These are phyloP conservation scores for Arctium minus DNA, from an alignment of 129 eudicot species.

Conservation along the genomic window DNA sequence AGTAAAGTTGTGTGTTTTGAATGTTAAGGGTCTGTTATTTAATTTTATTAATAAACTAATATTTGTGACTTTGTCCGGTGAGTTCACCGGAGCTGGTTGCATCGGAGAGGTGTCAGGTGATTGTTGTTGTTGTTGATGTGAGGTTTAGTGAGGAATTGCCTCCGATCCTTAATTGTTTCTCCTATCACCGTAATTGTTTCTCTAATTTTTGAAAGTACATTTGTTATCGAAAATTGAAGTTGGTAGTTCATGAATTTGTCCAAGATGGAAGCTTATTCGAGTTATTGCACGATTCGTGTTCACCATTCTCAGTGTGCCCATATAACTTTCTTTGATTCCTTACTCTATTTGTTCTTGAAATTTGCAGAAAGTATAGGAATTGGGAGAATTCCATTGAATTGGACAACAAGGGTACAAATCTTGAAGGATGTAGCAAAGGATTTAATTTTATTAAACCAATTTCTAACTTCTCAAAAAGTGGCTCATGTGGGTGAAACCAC, in stretches of 20 bases:
- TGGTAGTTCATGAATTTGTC: slow-evolving; percentile 53
- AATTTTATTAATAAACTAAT: no score
- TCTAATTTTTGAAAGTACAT: not conserved
- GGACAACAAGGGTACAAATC: slow-evolving; percentile 65
- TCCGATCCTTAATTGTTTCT: slow-evolving; percentile 90
- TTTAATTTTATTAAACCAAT: slow-evolving; percentile 46
- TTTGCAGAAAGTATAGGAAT: slow-evolving; percentile 50
- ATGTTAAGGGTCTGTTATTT: no score
- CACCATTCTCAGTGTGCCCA: not conserved
- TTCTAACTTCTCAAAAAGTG: slow-evolving; percentile 49
- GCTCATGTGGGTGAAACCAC: slow-evolving; percentile 42
- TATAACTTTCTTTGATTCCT: not conserved
- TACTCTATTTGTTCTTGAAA: not conserved
- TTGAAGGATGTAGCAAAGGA: slow-evolving; percentile 63
- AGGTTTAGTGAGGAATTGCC: slow-evolving; percentile 84
- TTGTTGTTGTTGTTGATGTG: slow-evolving; percentile 96
- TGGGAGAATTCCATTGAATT: slow-evolving; percentile 50
- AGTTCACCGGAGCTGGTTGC: slow-evolving; percentile 39
- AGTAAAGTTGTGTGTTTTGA: no score
- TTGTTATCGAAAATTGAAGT: slow-evolving; percentile 17
- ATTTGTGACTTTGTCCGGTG: slow-evolving; percentile 1
- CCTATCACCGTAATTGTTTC: slow-evolving; percentile 75
- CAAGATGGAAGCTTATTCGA: slow-evolving; percentile 53
- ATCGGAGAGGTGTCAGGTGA: slow-evolving; percentile 86
- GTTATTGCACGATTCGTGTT: slow-evolving; percentile 60